phyloP scores from a whole-genome alignment of 1,284 basidiomycete species.

The Heterobasidion occidentale region DNA sequence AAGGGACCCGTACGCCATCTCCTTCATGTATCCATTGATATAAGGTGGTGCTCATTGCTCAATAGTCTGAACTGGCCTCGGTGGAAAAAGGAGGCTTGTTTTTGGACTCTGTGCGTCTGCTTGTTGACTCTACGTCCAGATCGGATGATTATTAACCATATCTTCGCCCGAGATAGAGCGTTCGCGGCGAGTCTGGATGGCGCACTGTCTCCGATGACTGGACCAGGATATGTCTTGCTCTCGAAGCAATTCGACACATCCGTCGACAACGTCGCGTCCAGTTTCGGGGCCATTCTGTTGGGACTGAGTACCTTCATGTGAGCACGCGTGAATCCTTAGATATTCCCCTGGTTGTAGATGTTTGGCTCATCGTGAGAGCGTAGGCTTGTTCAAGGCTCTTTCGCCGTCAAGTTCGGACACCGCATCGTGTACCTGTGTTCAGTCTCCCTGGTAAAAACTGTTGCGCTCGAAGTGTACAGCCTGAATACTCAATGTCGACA shows the following conservation, averaged over 20 bases:
- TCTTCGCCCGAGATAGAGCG: conserved; percentile 14
- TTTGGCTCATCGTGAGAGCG: not conserved
- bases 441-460: conserved; percentile 24
- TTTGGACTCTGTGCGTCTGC: conserved; percentile 29
- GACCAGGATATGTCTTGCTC: conserved; percentile 32
- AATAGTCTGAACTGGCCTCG: conserved; percentile 34
- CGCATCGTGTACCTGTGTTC: conserved; percentile 34
- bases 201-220: conserved; percentile 34
- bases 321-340: not conserved
- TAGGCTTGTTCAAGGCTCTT: conserved; percentile 31
- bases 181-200: conserved; percentile 35
- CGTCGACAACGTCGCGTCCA: conserved; percentile 32
- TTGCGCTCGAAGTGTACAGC: not conserved
- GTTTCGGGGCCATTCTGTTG: conserved; percentile 30
- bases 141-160: not conserved
- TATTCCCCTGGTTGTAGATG: not conserved
- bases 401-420: conserved; percentile 38
- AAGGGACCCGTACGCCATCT: conserved; percentile 28
- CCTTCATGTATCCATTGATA: not conserved
- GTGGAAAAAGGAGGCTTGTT: conserved; percentile 38
- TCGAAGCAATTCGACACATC: conserved; percentile 29
- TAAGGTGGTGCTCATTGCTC: not conserved
- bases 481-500: not conserved
- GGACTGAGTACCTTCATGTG: conserved; percentile 34
- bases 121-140: not conserved